Evolutionary conservation across 805 yeast genomes (phyloP).

Genomic region (Metschnikowia reukaufii): DNA sequence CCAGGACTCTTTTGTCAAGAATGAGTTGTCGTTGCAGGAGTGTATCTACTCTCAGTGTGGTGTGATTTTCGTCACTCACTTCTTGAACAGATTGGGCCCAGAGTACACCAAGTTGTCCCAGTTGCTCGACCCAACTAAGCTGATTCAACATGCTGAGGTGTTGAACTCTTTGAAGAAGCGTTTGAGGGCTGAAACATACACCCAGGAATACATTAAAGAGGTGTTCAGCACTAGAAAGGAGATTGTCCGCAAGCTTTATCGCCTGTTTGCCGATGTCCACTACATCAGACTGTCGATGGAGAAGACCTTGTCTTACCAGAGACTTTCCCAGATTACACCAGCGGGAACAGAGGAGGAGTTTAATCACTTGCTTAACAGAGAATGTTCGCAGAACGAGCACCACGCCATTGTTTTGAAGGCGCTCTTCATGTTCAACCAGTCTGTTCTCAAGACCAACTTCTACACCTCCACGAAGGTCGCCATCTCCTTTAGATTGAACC

Average conservation of each 20-base stretch:
- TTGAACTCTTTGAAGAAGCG: slow-evolving; percentile 80
- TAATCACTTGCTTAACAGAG: slow-evolving; percentile 60
- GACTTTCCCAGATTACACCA: slow-evolving; percentile 75
- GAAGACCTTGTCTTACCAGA: slow-evolving; percentile 81
- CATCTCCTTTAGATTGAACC: slow-evolving; percentile 85
- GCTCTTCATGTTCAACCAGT: slow-evolving; percentile 77
- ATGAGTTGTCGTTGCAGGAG: slow-evolving; percentile 89
- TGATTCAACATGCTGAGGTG: slow-evolving; percentile 70
- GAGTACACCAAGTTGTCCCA: slow-evolving; percentile 73
- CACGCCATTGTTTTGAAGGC: slow-evolving; percentile 79
- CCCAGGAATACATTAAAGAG: slow-evolving; percentile 78
- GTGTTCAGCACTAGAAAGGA: slow-evolving; percentile 69
- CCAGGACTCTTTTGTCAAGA: slow-evolving; percentile 66
- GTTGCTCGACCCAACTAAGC: slow-evolving; percentile 60
- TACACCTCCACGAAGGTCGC: slow-evolving; percentile 94
- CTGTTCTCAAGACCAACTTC: slow-evolving; percentile 90
- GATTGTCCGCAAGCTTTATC: slow-evolving; percentile 77
- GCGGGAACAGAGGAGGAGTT: slow-evolving; percentile 76
- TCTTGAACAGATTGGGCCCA: slow-evolving; percentile 89
- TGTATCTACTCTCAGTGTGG: slow-evolving; percentile 93
- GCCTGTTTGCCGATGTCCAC: slow-evolving; percentile 89
- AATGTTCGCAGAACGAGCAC: slow-evolving; percentile 78
- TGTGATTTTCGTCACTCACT: slow-evolving; percentile 88
- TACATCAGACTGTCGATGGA: slow-evolving; percentile 71
- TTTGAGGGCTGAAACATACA: slow-evolving; percentile 88